Percentiles rank a stretch among this genome's conserved stretches.
Evolutionary conservation across 306 rosid species (phyloP).

Genomic region (Dryas octopetala): DNA sequence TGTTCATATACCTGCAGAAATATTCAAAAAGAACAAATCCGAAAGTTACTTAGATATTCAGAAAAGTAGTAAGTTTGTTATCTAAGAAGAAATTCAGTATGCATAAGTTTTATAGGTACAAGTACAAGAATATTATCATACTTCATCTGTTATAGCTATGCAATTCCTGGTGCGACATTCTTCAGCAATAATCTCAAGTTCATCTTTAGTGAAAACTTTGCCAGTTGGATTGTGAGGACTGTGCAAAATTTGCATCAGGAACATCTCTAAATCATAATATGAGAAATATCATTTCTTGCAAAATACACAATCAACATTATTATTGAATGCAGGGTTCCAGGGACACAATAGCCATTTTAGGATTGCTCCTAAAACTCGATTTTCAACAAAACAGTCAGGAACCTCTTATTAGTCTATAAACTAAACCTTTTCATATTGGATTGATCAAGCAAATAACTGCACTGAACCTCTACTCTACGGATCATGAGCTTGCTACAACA

Average conservation of each 20-base stretch:
- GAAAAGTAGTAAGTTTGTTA: too few species aligned
- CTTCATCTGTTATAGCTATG: slow-evolving; percentile 91
- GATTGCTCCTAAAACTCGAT: not conserved
- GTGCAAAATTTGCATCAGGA: slow-evolving; percentile 37
- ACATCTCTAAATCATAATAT: slow-evolving; percentile 24
- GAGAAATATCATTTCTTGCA: slow-evolving; percentile 13
- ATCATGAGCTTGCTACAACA: not conserved
- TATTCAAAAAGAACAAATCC: slow-evolving; percentile 9
- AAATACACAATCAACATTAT: too few species aligned
- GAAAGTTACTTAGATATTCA: not conserved
- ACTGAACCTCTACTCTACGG: not conserved
- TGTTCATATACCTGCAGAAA: slow-evolving; percentile 69
- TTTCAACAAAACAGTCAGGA: not conserved
- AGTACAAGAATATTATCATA: slow-evolving; percentile 27
- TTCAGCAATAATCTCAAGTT: slow-evolving; percentile 73
- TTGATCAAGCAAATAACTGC: not conserved
- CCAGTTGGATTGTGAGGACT: slow-evolving; percentile 98
- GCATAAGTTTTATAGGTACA: not conserved
- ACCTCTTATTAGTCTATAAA: not conserved
- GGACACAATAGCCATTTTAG: not conserved
- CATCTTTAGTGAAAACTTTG: slow-evolving; percentile 76
- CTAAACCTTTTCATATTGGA: not conserved
- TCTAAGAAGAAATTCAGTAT: too few species aligned
- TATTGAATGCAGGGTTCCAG: too few species aligned
- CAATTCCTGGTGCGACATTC: slow-evolving; percentile 54